Base-by-base conservation (phyloP, 352 stramenopile species). In the Saprolegnia diclina region DNA sequence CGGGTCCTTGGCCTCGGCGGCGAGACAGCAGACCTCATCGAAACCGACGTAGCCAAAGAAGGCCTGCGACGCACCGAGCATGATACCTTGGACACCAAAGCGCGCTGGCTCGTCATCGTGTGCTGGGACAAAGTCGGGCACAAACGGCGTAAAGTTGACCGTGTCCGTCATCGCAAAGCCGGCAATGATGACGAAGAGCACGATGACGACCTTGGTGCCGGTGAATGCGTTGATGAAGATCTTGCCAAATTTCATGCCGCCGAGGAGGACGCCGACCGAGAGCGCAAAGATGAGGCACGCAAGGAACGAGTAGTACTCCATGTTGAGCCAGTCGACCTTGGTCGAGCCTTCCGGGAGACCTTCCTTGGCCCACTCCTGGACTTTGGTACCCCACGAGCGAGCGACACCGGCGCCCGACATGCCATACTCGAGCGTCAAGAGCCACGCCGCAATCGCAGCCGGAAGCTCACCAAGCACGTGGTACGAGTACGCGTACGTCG, bases 11-110 rank as follows among this genome's bases (percentile, higher is more conserved):
- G 77, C 64, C 61, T 83, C 77, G 13, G 56, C 65, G 19, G 65
- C 56, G 18, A 93, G 64, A 62, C 83, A 92, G 64, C 81, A 89
- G n/a, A 96, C 77, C 67, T 92, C 87, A 72, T 93, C 65, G n/a
- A 71, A 97, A 14, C 89, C 89, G 11, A 97, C 64, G 65, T 87
- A 94, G 18, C 87, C 87, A 75, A 95, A 95, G 70, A 94, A 95
- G 9, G 79, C 84, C 37, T 80, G 80, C 6, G 84, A 78, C 4
- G 79, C 72, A 18, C 84, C 85, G 42, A 74, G 64, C 42, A 92
- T 61, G 55, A 94, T 72, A n/a, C 77, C 78, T 35, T 57, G 52
- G 18, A 77, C 29, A 21, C 77, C 78, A 59, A 71, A 71, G 16
- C 42, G 14, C 7, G 32, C 42, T 19, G 19, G 18, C 18, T 64